phyloP scores from a whole-genome alignment of 345 rosid genomes.

The Nephelium lappaceum region DNA sequence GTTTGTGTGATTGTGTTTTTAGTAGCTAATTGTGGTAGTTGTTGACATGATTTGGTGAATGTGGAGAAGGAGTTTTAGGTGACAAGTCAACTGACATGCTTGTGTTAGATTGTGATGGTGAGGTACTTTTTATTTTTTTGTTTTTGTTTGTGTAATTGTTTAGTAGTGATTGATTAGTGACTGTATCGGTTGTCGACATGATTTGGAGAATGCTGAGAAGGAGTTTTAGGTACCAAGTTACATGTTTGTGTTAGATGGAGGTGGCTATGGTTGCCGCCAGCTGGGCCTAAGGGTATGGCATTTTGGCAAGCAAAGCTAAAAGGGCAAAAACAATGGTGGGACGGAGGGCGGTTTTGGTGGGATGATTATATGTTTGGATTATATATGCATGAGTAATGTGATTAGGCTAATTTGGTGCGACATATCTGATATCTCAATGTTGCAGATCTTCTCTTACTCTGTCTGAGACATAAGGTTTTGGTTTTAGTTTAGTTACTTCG shows the following conservation, averaged over 20 bases:
- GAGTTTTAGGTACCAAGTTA: no score
- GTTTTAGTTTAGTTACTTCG: neutral
- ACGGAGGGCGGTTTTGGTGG: neutral
- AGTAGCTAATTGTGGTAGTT: neutral
- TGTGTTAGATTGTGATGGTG: conserved; percentile 19
- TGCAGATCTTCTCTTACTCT: neutral
- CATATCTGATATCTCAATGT: neutral
- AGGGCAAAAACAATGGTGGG: no score
- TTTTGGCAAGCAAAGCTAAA: neutral
- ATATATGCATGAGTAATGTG: neutral
- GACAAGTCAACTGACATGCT: neutral
- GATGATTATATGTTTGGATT: neutral
- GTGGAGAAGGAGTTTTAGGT: neutral
- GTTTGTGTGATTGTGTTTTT: neutral
- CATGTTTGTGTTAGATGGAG: neutral
- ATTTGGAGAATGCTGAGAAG: no score
- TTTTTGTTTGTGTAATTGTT: neutral
- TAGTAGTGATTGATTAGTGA: no score
- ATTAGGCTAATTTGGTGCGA: neutral
- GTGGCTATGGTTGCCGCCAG: neutral
- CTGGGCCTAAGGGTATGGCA: neutral
- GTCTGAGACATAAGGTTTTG: neutral
- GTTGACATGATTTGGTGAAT: neutral
- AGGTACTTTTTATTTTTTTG: conserved; percentile 40
- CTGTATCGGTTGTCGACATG: no score